These are phyloP conservation scores for Globisporangium recalcitrans DNA, from an alignment of 352 stramenopile genomes.

Conservation along the genomic window DNA sequence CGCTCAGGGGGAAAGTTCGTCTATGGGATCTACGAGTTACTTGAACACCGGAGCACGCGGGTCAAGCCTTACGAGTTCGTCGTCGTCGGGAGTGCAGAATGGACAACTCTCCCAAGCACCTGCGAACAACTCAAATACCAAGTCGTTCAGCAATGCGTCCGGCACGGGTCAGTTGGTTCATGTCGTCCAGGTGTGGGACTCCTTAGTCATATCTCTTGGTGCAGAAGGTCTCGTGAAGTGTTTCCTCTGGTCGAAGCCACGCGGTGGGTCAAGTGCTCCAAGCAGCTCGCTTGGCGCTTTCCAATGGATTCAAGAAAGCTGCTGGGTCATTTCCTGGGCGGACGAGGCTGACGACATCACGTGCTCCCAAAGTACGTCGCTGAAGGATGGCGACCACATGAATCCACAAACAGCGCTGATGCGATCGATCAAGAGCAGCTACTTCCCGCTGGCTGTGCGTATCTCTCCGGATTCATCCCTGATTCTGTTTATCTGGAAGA, in stretches of 20 bases:
- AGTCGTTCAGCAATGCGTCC: conserved; percentile 8
- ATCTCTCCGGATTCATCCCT: conserved; percentile 56
- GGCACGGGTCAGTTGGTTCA: not conserved
- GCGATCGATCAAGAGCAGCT: conserved; percentile 76
- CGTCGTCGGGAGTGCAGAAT: not conserved
- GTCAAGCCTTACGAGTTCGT: conserved; percentile 8
- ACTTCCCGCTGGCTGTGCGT: conserved; percentile 57
- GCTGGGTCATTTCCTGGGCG: conserved; percentile 82
- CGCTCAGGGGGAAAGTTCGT: not conserved
- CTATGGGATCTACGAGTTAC: not conserved
- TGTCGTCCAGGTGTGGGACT: conserved; percentile 43
- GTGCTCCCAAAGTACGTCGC: conserved; percentile 75
- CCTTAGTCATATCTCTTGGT: conserved; percentile 67
- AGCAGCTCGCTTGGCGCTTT: conserved; percentile 23
- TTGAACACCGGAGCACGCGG: not conserved
- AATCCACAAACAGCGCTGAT: conserved; percentile 75
- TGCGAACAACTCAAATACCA: conserved; percentile 3
- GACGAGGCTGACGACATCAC: conserved; percentile 80
- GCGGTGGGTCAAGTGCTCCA: conserved; percentile 18
- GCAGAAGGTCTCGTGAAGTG: conserved; percentile 75
- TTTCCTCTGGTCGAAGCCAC: conserved; percentile 74
- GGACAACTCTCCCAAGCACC: not conserved
- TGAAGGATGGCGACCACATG: conserved; percentile 81
- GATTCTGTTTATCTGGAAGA: conserved; percentile 74
- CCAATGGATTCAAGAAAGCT: conserved; percentile 72